Evolutionary conservation across 2,329 filamentous ascomycete genomes (phyloP), one percentile per base, ranked within the genome.

Genomic region (Sporothrix curviconia): DNA sequence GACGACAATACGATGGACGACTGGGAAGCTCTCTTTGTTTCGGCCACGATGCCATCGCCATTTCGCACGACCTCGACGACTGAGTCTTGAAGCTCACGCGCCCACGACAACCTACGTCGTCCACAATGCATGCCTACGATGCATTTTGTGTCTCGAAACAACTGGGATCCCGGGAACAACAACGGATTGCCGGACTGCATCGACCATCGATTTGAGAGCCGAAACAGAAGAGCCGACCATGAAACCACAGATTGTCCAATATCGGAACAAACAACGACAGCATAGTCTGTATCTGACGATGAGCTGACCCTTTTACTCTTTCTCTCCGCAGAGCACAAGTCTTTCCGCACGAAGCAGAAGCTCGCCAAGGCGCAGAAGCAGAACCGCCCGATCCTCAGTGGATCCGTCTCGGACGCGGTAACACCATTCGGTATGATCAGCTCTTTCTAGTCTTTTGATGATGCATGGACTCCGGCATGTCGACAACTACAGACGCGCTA

Each of bases 261-360:
- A 12, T 30, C 19, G 28, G 32, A 36, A 47, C 14, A 50, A 15
- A 47, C 14, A 14, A 25, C 57, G 66, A 37, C 63, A 66, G 63
- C 62, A 12, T 19, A 22, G 32, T n/a, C n/a, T n/a, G n/a, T n/a
- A n/a, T n/a, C n/a, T n/a, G n/a, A n/a, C n/a, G n/a, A n/a, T n/a
- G n/a, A n/a, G n/a, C n/a, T n/a, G n/a, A n/a, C n/a, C n/a, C n/a
- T n/a, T n/a, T n/a, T n/a, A n/a, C n/a, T n/a, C n/a, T n/a, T n/a
- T 51, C 37, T 59, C 44, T 58, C 62, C 60, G 74, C 77, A 97
- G 92, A 92, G 88, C 91, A 99, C 84, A 99, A 99, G 88, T 90
- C 92, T 76, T 99, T 99, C 91, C 89, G 92, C 78, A 96, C 92
- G 81, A 99, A 99, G 92, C 89, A 95, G 81, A 99, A 99, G 94